A percentile compares a stretch with the other conserved stretches of the same genome.
Evolutionary conservation across 1,139 yeast genomes (phyloP).

Genomic region (Starmera stellimalicola): DNA sequence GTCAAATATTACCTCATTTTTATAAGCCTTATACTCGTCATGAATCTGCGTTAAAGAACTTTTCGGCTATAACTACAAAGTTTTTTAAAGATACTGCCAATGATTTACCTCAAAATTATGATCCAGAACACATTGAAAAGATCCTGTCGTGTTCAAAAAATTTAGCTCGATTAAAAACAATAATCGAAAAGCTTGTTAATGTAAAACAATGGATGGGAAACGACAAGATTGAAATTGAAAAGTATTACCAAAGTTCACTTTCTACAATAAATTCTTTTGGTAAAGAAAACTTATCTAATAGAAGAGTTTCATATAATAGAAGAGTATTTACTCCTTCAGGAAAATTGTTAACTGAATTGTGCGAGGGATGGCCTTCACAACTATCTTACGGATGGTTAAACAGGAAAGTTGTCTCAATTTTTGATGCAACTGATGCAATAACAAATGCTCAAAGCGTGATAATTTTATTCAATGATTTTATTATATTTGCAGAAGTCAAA

Average conservation of each 20-base stretch:
- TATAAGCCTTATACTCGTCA: slow-evolving; percentile 89
- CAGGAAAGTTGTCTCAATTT: slow-evolving; percentile 76
- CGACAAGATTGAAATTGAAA: slow-evolving; percentile 25
- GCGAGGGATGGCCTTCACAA: slow-evolving; percentile 80
- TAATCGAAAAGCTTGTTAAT: slow-evolving; percentile 47
- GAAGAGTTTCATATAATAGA: slow-evolving; percentile 35
- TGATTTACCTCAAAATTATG: slow-evolving; percentile 26
- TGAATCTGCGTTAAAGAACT: slow-evolving; percentile 76
- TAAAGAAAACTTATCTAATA: slow-evolving; percentile 31
- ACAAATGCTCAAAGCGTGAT: slow-evolving; percentile 42
- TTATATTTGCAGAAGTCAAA: slow-evolving; percentile 50
- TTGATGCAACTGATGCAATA: slow-evolving; percentile 43
- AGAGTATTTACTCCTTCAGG: slow-evolving; percentile 90
- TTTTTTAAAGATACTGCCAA: slow-evolving; percentile 22
- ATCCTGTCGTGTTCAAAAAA: slow-evolving; percentile 58
- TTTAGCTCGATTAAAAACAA: slow-evolving; percentile 57
- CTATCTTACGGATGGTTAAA: slow-evolving; percentile 84
- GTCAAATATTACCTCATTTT: slow-evolving; percentile 75
- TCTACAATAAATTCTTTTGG: slow-evolving; percentile 81
- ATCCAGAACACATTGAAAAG: slow-evolving; percentile 55
- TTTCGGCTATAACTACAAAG: slow-evolving; percentile 27
- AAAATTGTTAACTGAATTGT: slow-evolving; percentile 72
- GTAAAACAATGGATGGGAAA: slow-evolving; percentile 29
- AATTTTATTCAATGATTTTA: slow-evolving; percentile 70
- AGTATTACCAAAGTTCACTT: slow-evolving; percentile 43